Evolutionary conservation across 2,329 filamentous ascomycete species (phyloP), one percentile per base, ranked within the genome.

Genomic region (Byssochlamys sp.): DNA sequence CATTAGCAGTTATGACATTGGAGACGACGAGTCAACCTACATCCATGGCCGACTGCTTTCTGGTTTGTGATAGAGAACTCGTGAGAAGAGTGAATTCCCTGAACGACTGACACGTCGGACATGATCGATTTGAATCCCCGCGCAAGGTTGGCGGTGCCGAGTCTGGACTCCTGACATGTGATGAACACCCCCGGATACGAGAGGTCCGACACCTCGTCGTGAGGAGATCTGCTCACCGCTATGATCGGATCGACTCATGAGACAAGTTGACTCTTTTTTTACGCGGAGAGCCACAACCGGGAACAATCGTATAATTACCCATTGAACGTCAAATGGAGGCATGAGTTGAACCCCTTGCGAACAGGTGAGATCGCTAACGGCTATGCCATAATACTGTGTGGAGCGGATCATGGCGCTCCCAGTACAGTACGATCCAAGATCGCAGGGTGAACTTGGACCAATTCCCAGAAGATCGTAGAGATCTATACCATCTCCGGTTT

Each of bases 1-100:
- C 29, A 25, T 57, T 57, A 58, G 53, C 57, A 58, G 24, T 26
- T 56, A 48, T 25, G 35, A 28, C 33, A 58, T 28, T 51, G 19
- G 33, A 27, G 19, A 27, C 24, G 27, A 25, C 19, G 9, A 33
- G 26, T 24, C 26, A 45, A 52, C 55, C 33, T 56, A 56, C 55
- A 52, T 56, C 55, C 55, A 56, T 45, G 35, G 35, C 7, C 2
- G 2, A 45, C n/a, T 2, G 1, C 14, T n/a, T 45, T 45, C 14
- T 45, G 14, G 35, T n/a, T 19, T 45, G 35, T 45, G 35, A 45
- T 19, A 45, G 35, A 45, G 35, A 45, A 14, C 35, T 33, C 4
- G 35, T 19, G n/a, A 19, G 35, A 45, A 45, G 35, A 45, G n/a
- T 5, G 35, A 45, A 45, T 45, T n/a, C 35, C 14, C 35, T 45